Evolutionary conservation across 2,329 filamentous ascomycete genomes (phyloP), one percentile per base, ranked within the genome.

Genomic region (Colletotrichum liaoningense): DNA sequence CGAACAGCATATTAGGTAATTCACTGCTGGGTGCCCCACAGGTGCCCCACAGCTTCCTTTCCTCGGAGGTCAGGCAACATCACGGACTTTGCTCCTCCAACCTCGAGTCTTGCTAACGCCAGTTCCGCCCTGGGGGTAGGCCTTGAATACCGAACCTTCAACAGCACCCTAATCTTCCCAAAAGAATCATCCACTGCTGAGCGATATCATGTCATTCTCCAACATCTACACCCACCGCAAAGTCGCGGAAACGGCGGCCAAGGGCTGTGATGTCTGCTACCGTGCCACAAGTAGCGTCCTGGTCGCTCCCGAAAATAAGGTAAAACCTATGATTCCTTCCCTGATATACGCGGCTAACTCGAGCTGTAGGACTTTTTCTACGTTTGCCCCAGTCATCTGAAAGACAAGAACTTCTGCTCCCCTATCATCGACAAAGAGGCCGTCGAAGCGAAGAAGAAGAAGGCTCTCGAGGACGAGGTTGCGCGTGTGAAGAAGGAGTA

Each of bases 191-290:
- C 8, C 11, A 12, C 35, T 24, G 5, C 5, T 4, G 5, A 12
- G 28, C 14, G 30, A 38, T 72, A 73, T 26, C 69, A 89, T 88
- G 85, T 84, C 88, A 1, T 90, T 96, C 72, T 90, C 90, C 55
- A 98, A 98, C 80, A 83, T 93, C 35, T 98, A 96, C 84, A 91
- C 94, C 75, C 93, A 95, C 76, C 93, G 96, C 63, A 94, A 92
- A 77, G 96, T 98, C 46, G 95, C 95, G 14, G 95, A 97, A 35
- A 89, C 91, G n/a, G 89, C 93, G 1, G 89, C 94, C 14, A 97
- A 94, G 83, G 88, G 94, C 63, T 99, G 97, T 83, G 93, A 95
- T 83, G 91, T 98, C 75, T 98, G 97, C 87, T 97, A 93, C 86
- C 97, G 97, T 83, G 93, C 94, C 9, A 95, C 93, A 72, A 91